These are phyloP conservation scores for Iberis pinnata DNA, from an alignment of 345 rosid genomes.

Conservation along the genomic window DNA sequence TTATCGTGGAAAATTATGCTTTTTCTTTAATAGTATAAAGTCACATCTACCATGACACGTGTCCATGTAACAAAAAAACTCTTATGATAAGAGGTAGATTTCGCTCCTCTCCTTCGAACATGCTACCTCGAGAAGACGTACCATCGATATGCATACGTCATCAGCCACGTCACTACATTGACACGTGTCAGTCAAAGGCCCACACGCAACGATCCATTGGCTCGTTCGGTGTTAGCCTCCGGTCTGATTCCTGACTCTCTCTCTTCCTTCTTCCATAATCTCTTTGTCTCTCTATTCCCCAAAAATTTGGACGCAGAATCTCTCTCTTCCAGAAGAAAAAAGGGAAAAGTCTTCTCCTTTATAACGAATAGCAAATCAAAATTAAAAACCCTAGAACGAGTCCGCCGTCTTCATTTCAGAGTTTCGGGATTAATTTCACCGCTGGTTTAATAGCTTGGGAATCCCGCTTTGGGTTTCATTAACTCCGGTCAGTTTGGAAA, in stretches of 20 bases:
- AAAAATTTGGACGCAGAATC: conserved; percentile 20
- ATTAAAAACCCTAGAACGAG: conserved; percentile 43
- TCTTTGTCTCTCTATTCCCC: not conserved
- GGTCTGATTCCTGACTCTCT: conserved; percentile 14
- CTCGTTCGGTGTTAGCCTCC: conserved; percentile 29
- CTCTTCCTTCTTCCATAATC: not conserved
- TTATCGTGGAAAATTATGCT: too few relatives aligned
- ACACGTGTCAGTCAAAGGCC: conserved; percentile 31
- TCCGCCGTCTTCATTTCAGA: conserved; percentile 40
- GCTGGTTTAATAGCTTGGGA: conserved; percentile 5
- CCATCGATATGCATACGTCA: conserved; percentile 20
- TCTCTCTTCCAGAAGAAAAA: conserved; percentile 17
- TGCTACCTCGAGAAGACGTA: not conserved
- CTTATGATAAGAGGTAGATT: too few relatives aligned
- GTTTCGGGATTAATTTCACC: conserved; percentile 1
- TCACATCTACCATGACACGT: too few relatives aligned
- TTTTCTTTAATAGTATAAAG: too few relatives aligned
- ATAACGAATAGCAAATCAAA: conserved; percentile 22
- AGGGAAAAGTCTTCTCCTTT: conserved; percentile 22
- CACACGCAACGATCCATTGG: conserved; percentile 28
- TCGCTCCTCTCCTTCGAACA: too few relatives aligned
- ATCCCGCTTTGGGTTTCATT: too few relatives aligned
- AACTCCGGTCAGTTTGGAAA: too few relatives aligned
- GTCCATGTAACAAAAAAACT: too few relatives aligned
- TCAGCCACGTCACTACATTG: conserved; percentile 19